These are phyloP conservation scores for Solanum lignicaule DNA, from an alignment of 257 asterid species.

Conservation along the genomic window DNA sequence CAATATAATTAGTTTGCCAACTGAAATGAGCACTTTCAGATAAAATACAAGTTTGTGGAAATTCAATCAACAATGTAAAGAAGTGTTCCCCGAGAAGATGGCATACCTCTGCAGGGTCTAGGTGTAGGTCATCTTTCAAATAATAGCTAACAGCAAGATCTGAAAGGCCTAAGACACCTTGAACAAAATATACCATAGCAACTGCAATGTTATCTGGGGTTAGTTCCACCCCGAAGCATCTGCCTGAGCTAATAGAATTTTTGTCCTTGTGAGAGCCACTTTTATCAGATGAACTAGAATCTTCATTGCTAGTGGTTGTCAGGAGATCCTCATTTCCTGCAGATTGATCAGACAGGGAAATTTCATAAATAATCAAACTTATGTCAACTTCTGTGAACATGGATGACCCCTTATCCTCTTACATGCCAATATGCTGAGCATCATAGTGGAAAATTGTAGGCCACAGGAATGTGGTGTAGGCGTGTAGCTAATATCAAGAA, in stretches of 20 bases:
- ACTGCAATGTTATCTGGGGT: conserved; percentile 87
- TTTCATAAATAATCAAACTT: neutral
- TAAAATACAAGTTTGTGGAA: neutral
- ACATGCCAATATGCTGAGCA: neutral
- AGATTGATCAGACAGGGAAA: conserved; percentile 12
- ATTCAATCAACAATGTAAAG: neutral
- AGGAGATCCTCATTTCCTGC: conserved; percentile 45
- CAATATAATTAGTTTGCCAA: neutral
- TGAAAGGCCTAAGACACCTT: conserved; percentile 91
- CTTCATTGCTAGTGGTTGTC: conserved; percentile 35
- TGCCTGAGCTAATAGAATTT: conserved; percentile 34
- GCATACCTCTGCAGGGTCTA: conserved; percentile 97
- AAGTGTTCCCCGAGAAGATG: neutral
- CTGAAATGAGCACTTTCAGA: neutral
- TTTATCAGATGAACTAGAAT: conserved; percentile 33
- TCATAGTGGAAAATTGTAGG: neutral
- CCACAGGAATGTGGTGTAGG: neutral
- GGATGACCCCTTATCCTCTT: neutral
- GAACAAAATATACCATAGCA: conserved; percentile 98
- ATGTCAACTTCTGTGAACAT: neutral
- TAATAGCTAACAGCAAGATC: conserved; percentile 89
- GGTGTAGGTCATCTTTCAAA: conserved; percentile 89
- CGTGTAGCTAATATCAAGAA: neutral
- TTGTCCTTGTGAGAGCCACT: conserved; percentile 29
- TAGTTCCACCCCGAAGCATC: conserved; percentile 73